phyloP scores from a whole-genome alignment of 768 basidiomycete species.

The Tricholoma bakamatsutake region DNA sequence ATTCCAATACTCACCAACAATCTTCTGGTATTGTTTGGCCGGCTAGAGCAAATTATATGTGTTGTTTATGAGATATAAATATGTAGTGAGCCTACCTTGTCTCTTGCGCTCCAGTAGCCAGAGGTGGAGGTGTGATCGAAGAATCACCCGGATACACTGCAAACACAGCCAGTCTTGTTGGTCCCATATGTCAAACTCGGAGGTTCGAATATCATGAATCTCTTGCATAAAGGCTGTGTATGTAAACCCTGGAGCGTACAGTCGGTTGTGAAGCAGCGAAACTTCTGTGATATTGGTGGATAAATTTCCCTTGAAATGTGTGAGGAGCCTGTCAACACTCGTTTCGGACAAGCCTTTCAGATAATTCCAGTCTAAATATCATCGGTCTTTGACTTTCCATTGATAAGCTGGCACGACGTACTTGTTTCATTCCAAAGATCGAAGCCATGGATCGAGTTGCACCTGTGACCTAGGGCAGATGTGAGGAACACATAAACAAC shows the following conservation, averaged over 20 bases:
- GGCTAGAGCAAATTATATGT: constrained; percentile 5
- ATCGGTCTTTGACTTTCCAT: background rate
- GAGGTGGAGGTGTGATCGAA: constrained; percentile 20
- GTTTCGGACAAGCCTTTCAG: constrained; percentile 6
- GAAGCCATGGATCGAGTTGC: constrained; percentile 9
- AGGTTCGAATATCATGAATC: constrained; percentile 9
- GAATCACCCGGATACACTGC: constrained; percentile 20
- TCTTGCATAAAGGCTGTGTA: constrained; percentile 9
- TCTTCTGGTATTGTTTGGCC: constrained; percentile 13
- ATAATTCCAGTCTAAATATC: constrained; percentile 13
- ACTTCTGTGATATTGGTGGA: background rate
- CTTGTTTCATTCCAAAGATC: constrained; percentile 16
- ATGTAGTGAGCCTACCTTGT: constrained; percentile 11
- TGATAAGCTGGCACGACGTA: background rate
- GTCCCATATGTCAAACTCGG: constrained; percentile 17
- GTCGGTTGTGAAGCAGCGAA: background rate
- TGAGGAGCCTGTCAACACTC: too few relatives aligned
- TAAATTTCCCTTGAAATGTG: constrained; percentile 8
- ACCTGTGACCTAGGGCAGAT: constrained; percentile 12
- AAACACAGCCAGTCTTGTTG: constrained; percentile 26
- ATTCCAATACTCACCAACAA: constrained; percentile 19
- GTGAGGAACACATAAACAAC: background rate
- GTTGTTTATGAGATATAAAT: background rate
- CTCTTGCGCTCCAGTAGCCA: constrained; percentile 20
- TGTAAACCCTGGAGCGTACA: background rate